Conservation (phyloP, 306 rosid genomes). For the Luffa aegyptiaca region DNA sequence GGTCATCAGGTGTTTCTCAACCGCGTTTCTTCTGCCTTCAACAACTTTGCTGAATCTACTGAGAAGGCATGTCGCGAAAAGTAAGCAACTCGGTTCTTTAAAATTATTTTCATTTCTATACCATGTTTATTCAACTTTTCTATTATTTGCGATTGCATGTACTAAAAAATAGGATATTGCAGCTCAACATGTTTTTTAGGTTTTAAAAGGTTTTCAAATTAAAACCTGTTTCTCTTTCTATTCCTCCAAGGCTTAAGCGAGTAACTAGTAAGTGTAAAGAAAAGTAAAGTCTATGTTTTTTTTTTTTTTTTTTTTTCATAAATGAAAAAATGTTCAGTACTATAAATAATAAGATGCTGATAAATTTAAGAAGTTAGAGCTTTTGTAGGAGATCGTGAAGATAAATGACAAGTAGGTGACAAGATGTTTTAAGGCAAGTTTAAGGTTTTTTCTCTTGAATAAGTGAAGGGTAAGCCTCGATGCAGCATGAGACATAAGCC, state of each 20-base stretch:
- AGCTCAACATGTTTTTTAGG: not conserved
- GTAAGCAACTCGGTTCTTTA: conserved; percentile 26
- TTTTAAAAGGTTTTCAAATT: not conserved
- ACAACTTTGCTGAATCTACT: conserved; percentile 85
- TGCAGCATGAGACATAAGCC: not conserved
- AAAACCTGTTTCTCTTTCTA: not conserved
- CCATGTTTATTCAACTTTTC: not conserved
- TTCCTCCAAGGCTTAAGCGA: not conserved
- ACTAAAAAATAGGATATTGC: not conserved
- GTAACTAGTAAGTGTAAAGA: not conserved
- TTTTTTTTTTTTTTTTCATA: not conserved
- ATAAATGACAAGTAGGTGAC: not conserved
- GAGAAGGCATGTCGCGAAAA: conserved; percentile 89
- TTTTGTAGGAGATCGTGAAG: not conserved
- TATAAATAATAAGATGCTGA: not conserved
- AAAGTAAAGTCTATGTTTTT: too few species aligned
- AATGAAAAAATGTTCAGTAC: not conserved
- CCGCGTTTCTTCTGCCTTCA: conserved; percentile 85
- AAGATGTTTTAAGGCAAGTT: not conserved
- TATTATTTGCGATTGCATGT: not conserved
- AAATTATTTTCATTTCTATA: not conserved
- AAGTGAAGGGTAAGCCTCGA: not conserved
- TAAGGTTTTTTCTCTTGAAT: not conserved
- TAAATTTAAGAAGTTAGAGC: not conserved
- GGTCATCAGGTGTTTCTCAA: conserved; percentile 89